Conservation (phyloP, 371 early-diverging fungal species). For the Apophysomyces variabilis region DNA sequence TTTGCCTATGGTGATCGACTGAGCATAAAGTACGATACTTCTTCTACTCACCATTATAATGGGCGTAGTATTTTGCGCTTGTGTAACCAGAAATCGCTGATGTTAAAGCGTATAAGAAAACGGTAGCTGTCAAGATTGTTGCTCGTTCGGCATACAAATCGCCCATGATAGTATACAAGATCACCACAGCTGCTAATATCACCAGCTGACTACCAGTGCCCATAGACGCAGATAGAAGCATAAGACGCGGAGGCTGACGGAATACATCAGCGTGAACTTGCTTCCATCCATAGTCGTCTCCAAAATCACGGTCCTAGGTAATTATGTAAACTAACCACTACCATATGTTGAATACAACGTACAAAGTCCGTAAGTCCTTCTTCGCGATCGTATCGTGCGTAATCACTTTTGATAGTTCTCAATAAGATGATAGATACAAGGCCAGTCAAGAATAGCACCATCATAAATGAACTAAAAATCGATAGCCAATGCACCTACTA, state of each 20-base stretch:
- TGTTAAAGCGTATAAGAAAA: slow-evolving; percentile 82
- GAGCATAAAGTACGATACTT: not conserved
- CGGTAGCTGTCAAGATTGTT: slow-evolving; percentile 77
- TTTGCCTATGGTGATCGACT: slow-evolving; percentile 44
- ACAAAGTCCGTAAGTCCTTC: slow-evolving; percentile 76
- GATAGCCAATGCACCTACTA: slow-evolving; percentile 85
- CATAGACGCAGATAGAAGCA: slow-evolving; percentile 69
- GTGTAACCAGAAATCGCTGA: slow-evolving; percentile 76
- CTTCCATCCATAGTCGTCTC: slow-evolving; percentile 92
- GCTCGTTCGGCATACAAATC: slow-evolving; percentile 80
- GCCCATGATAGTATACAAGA: slow-evolving; percentile 73
- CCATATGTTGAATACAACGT: slow-evolving; percentile 19
- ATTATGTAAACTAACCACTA: not conserved
- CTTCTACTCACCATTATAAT: slow-evolving; percentile 61
- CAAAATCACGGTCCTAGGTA: slow-evolving; percentile 75
- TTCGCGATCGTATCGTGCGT: slow-evolving; percentile 81
- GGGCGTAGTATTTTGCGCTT: slow-evolving; percentile 70
- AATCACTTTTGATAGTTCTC: slow-evolving; percentile 79
- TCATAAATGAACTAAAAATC: slow-evolving; percentile 84
- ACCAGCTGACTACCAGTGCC: slow-evolving; percentile 80
- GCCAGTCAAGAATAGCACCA: slow-evolving; percentile 81
- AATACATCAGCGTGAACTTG: slow-evolving; percentile 90
- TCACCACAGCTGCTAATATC: slow-evolving; percentile 65
- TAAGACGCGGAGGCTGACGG: slow-evolving; percentile 73
- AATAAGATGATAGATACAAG: slow-evolving; percentile 74